Base-by-base conservation (phyloP, 768 basidiomycete species). In the Suillus lakei region DNA sequence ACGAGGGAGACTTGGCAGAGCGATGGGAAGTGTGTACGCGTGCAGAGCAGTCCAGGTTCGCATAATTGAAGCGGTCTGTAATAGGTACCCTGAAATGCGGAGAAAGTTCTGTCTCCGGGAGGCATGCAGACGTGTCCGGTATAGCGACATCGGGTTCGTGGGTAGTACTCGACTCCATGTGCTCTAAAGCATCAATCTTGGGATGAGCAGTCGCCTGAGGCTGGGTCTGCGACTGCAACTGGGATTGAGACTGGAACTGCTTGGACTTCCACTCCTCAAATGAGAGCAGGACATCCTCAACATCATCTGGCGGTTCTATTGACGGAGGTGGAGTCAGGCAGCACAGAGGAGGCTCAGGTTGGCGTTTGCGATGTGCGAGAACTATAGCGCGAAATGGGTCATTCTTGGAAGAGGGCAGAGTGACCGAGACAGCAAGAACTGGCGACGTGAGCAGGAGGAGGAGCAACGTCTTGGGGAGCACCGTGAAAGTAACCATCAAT, bases 1-100 rank as follows among this genome's bases (percentile, higher is more conserved):
- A 86, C 0, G 90, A 87, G 0, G 93, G 80, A 2, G 92, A 94
- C 72, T 95, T 95, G 38, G 95, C 91, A 3, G 85, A 85, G 34
- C 86, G 85, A 74, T 97, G 95, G 0, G 95, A 83, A 9, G 85
- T 85, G 77, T 97, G 96, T 30, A 99, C 90, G 16, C 95, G 90
- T 2, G 97, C 96, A 1, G 94, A 95, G 74, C 98, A 99, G 76
- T 98, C 97, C 64, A 90, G 74, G 60, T 88, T 89, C 48, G 98
- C 98, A 71, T 97, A 99, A 77, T 99, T 98, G 83, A 96, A 98
- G 50, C 95, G 85, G 80, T 96, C 93, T 15, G 85, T 89, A 50
- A 93, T 79, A 1, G 92, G 92, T 6, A 94, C 87, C 23, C 85
- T 85, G 72, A 91, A 89, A 69, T 89, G 87, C 0, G 90, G 88